Evolutionary conservation across 2,329 filamentous ascomycete species (phyloP), one percentile per base, ranked within the genome.

Genomic region (Stromatinia cepivora): DNA sequence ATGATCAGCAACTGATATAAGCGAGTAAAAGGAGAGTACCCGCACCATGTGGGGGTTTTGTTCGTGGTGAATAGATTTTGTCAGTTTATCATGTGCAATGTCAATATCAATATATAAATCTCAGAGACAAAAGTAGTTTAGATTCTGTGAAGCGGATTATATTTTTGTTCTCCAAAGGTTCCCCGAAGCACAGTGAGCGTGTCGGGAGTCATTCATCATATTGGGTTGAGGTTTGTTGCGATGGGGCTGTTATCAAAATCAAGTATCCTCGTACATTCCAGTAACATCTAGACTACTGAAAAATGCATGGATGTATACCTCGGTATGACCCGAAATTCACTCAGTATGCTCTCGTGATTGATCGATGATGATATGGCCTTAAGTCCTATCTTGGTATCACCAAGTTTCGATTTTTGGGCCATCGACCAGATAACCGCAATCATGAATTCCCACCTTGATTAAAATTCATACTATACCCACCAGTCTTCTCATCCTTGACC

Each of bases 401-500:
- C 17, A 63, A 39, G 11, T 34, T 6, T 50, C 28, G 28, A 50
- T 11, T 36, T 17, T n/a, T 50, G 45, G 36, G 22, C 57, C 57
- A 34, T 45, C 42, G 53, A 42, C 28, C 50, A 42, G 5, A 31
- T 25, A n/a, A 28, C 42, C 7, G n/a, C 8, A 52, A 42, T 57
- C n/a, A 50, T 34, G 57, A 64, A 54, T 68, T 22, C n/a, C 73
- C 74, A 50, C 77, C 76, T 69, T 77, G 76, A 57, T 78, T 78
- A 76, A 98, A 97, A 74, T 94, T 94, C 90, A 99, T 92, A 80
- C 91, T 97, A 81, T 98, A 98, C 0, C 93, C 94, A 1, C 95
- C 95, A 0, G 90, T 91, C 72, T 90, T 90, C 76, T 94, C 91
- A 77, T 97, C 94, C 80, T 97, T 92, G 39, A 91, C 88, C 85